A percentile compares a stretch with the other conserved stretches of the same genome.
Conservation (phyloP, 495 filamentous ascomycete genomes). For the Viridothelium virens region DNA sequence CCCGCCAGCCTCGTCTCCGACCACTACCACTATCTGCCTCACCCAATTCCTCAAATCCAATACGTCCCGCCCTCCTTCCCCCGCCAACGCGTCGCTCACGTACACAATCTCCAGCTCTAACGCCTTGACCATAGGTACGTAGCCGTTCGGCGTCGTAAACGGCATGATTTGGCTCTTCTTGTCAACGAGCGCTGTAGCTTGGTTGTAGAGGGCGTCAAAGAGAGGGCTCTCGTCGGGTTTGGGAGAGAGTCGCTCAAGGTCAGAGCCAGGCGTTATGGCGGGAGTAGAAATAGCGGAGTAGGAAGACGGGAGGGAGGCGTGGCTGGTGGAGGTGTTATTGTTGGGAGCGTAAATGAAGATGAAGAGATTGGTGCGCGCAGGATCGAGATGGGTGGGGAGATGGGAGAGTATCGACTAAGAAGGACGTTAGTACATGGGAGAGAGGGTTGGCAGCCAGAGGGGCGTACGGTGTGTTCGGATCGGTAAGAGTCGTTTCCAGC, state of each 20-base stretch:
- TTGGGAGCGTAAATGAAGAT: constrained; percentile 80
- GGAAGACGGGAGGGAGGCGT: constrained; percentile 68
- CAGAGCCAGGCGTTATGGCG: constrained; percentile 58
- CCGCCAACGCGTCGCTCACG: constrained; percentile 57
- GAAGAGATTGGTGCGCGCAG: constrained; percentile 63
- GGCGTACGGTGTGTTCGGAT: constrained; percentile 70
- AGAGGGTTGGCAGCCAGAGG: constrained; percentile 27
- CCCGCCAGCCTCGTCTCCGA: constrained; percentile 78
- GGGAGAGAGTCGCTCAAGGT: constrained; percentile 46
- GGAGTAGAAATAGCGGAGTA: constrained; percentile 80
- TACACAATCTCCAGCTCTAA: constrained; percentile 76
- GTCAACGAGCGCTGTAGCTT: constrained; percentile 68
- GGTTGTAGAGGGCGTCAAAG: constrained; percentile 67
- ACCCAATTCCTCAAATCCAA: constrained; percentile 57
- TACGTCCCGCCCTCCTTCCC: constrained; percentile 28
- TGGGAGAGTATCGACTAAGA: constrained; percentile 79
- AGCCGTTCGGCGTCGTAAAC: constrained; percentile 69
- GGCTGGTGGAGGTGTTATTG: constrained; percentile 30
- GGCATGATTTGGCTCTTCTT: constrained; percentile 79
- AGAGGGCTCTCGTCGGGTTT: constrained; percentile 37
- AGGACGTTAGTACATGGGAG: constrained; percentile 14
- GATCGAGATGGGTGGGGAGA: constrained; percentile 65
- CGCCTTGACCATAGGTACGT: constrained; percentile 76
- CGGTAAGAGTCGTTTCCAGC: constrained; percentile 49
- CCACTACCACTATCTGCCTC: constrained; percentile 72